Conservation (phyloP, 352 stramenopile species). For the Pythium monospermum region DNA sequence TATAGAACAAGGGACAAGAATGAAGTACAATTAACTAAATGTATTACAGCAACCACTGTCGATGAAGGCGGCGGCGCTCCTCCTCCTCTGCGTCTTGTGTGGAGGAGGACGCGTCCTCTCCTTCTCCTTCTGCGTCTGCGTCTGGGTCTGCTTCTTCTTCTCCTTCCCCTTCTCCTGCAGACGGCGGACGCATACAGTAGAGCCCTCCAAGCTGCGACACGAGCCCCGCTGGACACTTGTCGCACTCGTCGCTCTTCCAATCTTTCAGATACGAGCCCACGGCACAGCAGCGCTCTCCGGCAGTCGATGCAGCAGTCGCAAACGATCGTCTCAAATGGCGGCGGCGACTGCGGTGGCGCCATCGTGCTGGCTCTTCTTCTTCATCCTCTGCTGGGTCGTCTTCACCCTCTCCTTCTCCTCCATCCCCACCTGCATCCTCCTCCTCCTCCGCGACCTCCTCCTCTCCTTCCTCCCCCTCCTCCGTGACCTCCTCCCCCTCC, state of each 20-base stretch:
- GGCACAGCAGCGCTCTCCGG: constrained; percentile 1
- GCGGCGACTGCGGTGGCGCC: not conserved
- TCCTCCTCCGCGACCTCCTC: not conserved
- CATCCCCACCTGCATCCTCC: not conserved
- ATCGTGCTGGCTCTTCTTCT: not conserved
- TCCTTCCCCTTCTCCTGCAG: not conserved
- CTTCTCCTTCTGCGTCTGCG: not conserved
- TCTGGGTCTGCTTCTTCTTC: not conserved
- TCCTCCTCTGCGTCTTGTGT: not conserved
- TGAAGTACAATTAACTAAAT: not conserved
- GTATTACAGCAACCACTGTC: too few relatives aligned
- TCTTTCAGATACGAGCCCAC: constrained; percentile 13
- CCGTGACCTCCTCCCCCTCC: not conserved
- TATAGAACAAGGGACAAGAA: not conserved
- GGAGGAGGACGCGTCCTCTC: not conserved
- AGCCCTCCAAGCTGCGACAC: constrained; percentile 13
- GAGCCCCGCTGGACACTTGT: not conserved
- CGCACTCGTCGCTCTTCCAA: constrained; percentile 6
- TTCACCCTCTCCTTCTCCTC: not conserved
- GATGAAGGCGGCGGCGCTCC: too few relatives aligned
- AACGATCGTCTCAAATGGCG: too few relatives aligned
- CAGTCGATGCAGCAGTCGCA: not conserved
- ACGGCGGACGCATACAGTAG: constrained; percentile 4
- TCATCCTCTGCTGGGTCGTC: not conserved
- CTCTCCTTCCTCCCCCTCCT: not conserved